Percentiles rank a stretch among this genome's conserved stretches.
phyloP scores from a whole-genome alignment of 2,329 filamentous ascomycete species.

The Pseudocercospora macadamiae region DNA sequence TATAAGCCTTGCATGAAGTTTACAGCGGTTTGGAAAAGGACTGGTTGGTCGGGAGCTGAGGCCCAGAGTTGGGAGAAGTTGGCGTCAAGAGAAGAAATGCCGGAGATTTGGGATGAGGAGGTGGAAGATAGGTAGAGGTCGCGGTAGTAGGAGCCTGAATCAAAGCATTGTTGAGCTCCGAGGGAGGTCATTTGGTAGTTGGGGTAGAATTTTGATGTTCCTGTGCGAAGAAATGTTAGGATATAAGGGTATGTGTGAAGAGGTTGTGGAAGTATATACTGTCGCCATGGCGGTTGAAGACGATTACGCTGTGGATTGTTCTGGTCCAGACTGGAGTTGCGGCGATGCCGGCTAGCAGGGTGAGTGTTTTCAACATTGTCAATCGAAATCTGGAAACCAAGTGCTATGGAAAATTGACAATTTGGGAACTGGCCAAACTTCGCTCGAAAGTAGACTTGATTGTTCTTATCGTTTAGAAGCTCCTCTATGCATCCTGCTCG shows the following conservation, averaged over 20 bases:
- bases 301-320: constrained; percentile 14
- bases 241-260: background rate
- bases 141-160: constrained; percentile 16
- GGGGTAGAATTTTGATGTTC: constrained; percentile 15
- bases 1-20: constrained; percentile 16
- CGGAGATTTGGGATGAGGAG: background rate
- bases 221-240: background rate
- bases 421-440: background rate
- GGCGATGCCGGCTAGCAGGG: background rate
- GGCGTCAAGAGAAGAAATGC: constrained; percentile 1
- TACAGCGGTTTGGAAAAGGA: constrained; percentile 14
- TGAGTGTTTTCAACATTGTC: background rate
- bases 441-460: no score
- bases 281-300: constrained; percentile 18
- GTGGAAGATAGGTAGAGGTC: constrained; percentile 7
- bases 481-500: background rate
- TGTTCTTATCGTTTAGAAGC: background rate
- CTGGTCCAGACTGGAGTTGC: background rate
- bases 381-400: background rate
- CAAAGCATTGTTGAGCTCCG: constrained; percentile 14
- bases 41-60: constrained; percentile 15
- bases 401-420: background rate
- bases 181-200: constrained; percentile 20
- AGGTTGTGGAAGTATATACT: background rate
- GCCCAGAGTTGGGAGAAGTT: constrained; percentile 12